phyloP scores from a whole-genome alignment of 2,329 filamentous ascomycete species.

The Colletotrichum tropicicola region DNA sequence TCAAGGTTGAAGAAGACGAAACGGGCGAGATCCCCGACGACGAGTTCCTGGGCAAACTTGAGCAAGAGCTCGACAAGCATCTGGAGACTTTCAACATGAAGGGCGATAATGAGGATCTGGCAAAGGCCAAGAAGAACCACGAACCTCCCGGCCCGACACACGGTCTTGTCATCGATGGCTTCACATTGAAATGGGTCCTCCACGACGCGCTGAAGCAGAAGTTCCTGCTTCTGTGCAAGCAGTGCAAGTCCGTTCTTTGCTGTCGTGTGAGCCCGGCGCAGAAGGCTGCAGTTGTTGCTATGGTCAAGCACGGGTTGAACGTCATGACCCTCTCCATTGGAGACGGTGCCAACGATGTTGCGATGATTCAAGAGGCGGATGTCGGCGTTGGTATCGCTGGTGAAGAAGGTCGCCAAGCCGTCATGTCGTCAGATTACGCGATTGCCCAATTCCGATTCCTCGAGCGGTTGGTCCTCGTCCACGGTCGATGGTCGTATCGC shows the following conservation, averaged over 20 bases:
- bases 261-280: conserved; percentile 97
- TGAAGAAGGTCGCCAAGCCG: conserved; percentile 90
- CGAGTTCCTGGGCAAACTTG: conserved; percentile 64
- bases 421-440: conserved; percentile 96
- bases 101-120: conserved; percentile 86
- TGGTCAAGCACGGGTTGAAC: conserved; percentile 94
- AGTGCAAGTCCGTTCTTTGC: conserved; percentile 95
- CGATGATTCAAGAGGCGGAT: conserved; percentile 97
- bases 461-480: conserved; percentile 84
- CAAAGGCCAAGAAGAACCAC: conserved; percentile 81
- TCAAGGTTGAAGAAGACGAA: conserved; percentile 84
- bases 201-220: conserved; percentile 86
- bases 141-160: conserved; percentile 88
- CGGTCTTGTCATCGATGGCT: conserved; percentile 93
- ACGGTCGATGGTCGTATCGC: conserved; percentile 96
- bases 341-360: conserved; percentile 94
- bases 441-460: conserved; percentile 95
- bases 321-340: conserved; percentile 96
- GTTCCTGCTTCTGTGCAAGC: conserved; percentile 94
- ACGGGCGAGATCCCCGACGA: conserved; percentile 56
- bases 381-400: conserved; percentile 97
- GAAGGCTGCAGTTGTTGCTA: conserved; percentile 94
- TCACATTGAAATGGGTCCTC: conserved; percentile 88
- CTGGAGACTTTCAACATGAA: conserved; percentile 79
- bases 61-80: conserved; percentile 78